phyloP scores from a whole-genome alignment of 805 yeast species.

The Saturnispora serradocipensis region DNA sequence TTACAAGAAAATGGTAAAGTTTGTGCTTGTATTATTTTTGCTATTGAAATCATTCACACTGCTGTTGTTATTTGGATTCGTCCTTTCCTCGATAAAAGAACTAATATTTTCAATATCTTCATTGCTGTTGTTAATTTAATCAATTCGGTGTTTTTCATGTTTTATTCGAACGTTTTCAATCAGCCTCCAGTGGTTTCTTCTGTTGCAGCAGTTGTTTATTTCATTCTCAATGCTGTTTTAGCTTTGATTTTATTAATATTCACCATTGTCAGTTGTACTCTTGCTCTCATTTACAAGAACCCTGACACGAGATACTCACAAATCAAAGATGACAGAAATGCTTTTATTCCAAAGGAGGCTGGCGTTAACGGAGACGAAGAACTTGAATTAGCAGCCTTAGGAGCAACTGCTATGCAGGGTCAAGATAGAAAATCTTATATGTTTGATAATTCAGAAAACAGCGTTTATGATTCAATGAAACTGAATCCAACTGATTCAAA shows the following conservation, averaged over 20 bases:
- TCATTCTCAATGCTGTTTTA: slow-evolving; percentile 81
- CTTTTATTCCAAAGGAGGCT: slow-evolving; percentile 73
- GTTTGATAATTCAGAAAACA: slow-evolving; percentile 1
- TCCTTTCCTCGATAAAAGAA: slow-evolving; percentile 92
- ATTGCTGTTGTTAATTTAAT: slow-evolving; percentile 71
- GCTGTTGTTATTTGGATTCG: slow-evolving; percentile 56
- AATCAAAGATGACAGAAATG: slow-evolving; percentile 90
- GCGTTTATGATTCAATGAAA: slow-evolving; percentile 6
- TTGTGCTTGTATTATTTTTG: slow-evolving; percentile 71
- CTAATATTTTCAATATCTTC: slow-evolving; percentile 86
- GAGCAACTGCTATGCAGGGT: slow-evolving; percentile 59
- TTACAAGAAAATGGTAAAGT: slow-evolving; percentile 73
- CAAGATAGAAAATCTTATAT: slow-evolving; percentile 33
- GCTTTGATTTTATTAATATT: slow-evolving; percentile 74
- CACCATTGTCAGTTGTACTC: slow-evolving; percentile 78
- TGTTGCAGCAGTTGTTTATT: slow-evolving; percentile 83
- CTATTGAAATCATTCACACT: slow-evolving; percentile 64
- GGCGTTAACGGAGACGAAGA: slow-evolving; percentile 33
- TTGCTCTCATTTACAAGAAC: slow-evolving; percentile 79
- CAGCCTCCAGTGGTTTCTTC: slow-evolving; percentile 87
- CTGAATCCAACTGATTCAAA: slow-evolving; percentile 5
- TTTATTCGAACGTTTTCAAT: slow-evolving; percentile 75
- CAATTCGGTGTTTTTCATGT: slow-evolving; percentile 79
- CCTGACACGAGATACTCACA: slow-evolving; percentile 96
- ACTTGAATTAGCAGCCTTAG: slow-evolving; percentile 64